Percentiles rank a stretch among this genome's conserved stretches.
phyloP scores from a whole-genome alignment of 345 rosid species.

The Firmiana major region DNA sequence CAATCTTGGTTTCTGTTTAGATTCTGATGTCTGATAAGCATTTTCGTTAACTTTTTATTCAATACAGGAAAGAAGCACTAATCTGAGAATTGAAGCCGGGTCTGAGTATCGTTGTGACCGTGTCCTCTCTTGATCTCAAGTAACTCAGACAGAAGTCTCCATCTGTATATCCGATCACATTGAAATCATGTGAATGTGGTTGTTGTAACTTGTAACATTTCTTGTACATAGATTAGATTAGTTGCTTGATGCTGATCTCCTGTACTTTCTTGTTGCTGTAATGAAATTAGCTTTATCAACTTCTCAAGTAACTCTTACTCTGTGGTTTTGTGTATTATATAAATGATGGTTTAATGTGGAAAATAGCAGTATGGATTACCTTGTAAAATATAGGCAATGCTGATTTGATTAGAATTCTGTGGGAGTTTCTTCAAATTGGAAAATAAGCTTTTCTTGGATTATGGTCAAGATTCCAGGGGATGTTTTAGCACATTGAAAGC shows the following conservation, averaged over 20 bases:
- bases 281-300: neutral
- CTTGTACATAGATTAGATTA: constrained; percentile 7
- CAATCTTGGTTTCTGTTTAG: neutral
- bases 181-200: neutral
- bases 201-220: constrained; percentile 3
- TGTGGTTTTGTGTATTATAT: neutral
- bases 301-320: neutral
- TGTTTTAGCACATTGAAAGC: no score
- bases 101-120: neutral
- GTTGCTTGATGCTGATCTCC: constrained; percentile 4
- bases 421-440: no score
- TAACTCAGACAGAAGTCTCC: neutral
- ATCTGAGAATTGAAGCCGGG: neutral
- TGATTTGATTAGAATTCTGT: neutral
- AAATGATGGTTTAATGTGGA: neutral
- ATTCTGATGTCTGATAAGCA: neutral
- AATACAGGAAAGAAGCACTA: constrained; percentile 28
- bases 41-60: constrained; percentile 2
- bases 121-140: neutral
- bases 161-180: neutral
- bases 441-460: no score
- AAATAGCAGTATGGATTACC: neutral
- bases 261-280: neutral
- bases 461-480: no score
- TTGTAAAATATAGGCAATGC: neutral